phyloP scores from a whole-genome alignment of 345 rosid species.

The Ceriops tagal region DNA sequence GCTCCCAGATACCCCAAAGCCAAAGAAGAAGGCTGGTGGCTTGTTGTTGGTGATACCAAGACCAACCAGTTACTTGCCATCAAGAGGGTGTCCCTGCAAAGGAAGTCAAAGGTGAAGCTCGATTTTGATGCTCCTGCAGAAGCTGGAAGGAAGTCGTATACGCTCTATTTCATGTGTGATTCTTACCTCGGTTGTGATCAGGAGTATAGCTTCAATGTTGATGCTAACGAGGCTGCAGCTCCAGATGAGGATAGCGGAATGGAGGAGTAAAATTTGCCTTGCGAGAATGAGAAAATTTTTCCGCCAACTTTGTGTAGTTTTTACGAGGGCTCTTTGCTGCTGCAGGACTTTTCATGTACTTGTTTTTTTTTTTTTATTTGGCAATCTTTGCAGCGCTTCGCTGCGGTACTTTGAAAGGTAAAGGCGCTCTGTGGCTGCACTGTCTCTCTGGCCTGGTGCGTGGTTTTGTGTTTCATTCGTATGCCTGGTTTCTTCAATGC shows the following conservation, averaged over 20 bases:
- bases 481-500: too few species aligned
- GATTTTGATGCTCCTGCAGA: conserved; percentile 69
- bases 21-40: conserved; percentile 99
- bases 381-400: too few species aligned
- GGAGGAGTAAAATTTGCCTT: too few species aligned
- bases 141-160: conserved; percentile 55
- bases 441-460: too few species aligned
- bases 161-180: conserved; percentile 80
- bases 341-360: too few species aligned
- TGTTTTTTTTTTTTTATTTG: too few species aligned
- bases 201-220: conserved; percentile 51
- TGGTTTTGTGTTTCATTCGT: too few species aligned
- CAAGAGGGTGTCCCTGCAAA: conserved; percentile 77
- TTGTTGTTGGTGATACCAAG: conserved; percentile 79
- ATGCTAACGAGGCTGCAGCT: conserved; percentile 40
- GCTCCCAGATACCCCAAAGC: conserved; percentile 67
- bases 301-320: too few species aligned
- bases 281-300: too few species aligned
- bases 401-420: too few species aligned
- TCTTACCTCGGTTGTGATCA: conserved; percentile 90
- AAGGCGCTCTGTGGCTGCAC: too few species aligned
- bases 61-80: conserved; percentile 80
- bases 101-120: conserved; percentile 76
- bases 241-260: conserved; percentile 8
- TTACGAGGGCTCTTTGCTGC: too few species aligned